Evolutionary conservation across 352 stramenopile species (phyloP).

Genomic region (Phytopythium helicoides): DNA sequence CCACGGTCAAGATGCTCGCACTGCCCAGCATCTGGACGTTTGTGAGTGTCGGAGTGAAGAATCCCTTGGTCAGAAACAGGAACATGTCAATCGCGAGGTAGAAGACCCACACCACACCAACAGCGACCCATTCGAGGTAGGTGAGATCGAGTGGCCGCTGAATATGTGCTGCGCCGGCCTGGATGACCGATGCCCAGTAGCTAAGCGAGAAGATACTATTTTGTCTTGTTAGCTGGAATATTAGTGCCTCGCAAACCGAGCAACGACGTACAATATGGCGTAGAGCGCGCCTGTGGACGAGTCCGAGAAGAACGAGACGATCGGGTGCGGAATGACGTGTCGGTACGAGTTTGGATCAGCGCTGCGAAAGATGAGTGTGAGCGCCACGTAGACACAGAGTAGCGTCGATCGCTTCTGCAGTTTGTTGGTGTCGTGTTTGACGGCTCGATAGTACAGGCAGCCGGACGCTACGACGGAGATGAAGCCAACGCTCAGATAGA

Average conservation of each 20-base stretch:
- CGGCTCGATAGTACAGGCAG: constrained; percentile 19
- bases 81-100: constrained; percentile 31
- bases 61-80: constrained; percentile 34
- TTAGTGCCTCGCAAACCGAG: neutral
- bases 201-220: constrained; percentile 47
- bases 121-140: constrained; percentile 22
- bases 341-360: constrained; percentile 30
- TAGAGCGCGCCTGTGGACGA: constrained; percentile 36
- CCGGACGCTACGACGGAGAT: constrained; percentile 17
- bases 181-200: constrained; percentile 60
- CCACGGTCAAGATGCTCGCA: constrained; percentile 31
- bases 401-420: constrained; percentile 30
- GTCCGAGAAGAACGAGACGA: constrained; percentile 22
- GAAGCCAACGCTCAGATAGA: constrained; percentile 19
- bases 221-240: no score
- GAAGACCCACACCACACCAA: constrained; percentile 38
- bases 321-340: constrained; percentile 23
- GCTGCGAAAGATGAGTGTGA: constrained; percentile 28
- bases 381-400: constrained; percentile 24
- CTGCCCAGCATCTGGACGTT: constrained; percentile 32
- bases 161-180: constrained; percentile 28
- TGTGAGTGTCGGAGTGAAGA: constrained; percentile 10
- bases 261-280: constrained; percentile 27
- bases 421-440: constrained; percentile 17
- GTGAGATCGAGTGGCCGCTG: constrained; percentile 18